These are phyloP conservation scores for Boletus bicolor DNA, from an alignment of 768 basidiomycete genomes.

Conservation along the genomic window DNA sequence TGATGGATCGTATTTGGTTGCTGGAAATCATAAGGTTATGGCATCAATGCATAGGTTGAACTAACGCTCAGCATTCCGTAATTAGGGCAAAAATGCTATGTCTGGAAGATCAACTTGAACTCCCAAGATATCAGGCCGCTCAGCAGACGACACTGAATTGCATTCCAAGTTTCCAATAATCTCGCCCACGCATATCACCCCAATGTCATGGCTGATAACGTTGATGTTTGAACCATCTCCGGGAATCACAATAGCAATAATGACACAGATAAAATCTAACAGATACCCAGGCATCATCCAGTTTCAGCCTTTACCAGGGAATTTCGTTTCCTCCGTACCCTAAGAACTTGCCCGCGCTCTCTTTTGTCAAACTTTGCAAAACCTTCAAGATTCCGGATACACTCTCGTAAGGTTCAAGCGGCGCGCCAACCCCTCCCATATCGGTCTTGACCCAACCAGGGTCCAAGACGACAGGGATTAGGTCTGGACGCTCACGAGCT, in stretches of 20 bases:
- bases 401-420: constrained; percentile 30
- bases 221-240: neutral
- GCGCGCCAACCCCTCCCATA: constrained; percentile 35
- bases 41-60: constrained; percentile 3
- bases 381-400: constrained; percentile 23
- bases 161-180: neutral
- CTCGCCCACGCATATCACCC: too few relatives aligned
- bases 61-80: constrained; percentile 14
- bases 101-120: constrained; percentile 89
- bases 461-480: neutral
- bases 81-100: constrained; percentile 91
- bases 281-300: neutral
- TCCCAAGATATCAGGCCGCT: constrained; percentile 84
- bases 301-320: constrained; percentile 5
- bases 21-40: constrained; percentile 90
- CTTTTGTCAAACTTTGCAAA: neutral
- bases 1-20: constrained; percentile 77
- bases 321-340: constrained; percentile 2
- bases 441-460: constrained; percentile 55
- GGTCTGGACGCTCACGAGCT: constrained; percentile 11
- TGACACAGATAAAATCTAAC: neutral
- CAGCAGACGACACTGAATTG: neutral
- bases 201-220: neutral
- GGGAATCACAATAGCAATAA: neutral
- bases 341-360: too few relatives aligned